Conservation (phyloP, 2,329 filamentous ascomycete genomes). For the Ascochyta clinopodiicola region DNA sequence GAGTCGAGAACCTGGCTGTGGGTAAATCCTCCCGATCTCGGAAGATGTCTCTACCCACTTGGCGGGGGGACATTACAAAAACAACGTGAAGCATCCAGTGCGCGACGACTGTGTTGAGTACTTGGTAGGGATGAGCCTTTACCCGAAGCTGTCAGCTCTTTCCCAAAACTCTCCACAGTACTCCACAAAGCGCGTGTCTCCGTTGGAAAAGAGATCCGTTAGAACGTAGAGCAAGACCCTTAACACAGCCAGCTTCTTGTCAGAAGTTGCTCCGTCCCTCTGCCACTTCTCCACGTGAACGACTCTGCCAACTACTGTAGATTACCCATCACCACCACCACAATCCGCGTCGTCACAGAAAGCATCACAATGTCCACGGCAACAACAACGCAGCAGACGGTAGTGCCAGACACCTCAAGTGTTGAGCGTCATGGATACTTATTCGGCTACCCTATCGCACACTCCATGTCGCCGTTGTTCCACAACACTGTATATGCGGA, state of each 20-base stretch:
- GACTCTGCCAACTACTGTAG: neutral
- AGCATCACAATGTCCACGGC: conserved; percentile 7
- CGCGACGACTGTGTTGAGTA: neutral
- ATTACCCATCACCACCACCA: neutral
- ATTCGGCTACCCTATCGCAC: conserved; percentile 63
- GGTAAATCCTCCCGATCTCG: conserved; percentile 19
- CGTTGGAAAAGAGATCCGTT: conserved; percentile 16
- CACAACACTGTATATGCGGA: conserved; percentile 61
- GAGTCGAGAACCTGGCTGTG: conserved; percentile 9
- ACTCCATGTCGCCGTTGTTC: conserved; percentile 62
- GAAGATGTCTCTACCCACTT: conserved; percentile 18
- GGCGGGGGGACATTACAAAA: conserved; percentile 5
- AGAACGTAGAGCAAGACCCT: conserved; percentile 1
- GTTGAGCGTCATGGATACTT: conserved; percentile 59
- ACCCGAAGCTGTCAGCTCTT: neutral
- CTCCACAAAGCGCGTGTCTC: conserved; percentile 13
- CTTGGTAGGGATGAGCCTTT: conserved; percentile 12
- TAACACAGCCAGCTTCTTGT: neutral
- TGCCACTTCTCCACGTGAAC: conserved; percentile 1
- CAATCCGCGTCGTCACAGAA: neutral
- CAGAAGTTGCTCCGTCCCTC: conserved; percentile 1
- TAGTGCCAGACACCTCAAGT: conserved; percentile 17
- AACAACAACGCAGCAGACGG: conserved; percentile 1
- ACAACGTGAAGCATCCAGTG: conserved; percentile 7
- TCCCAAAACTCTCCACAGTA: conserved; percentile 11